These are phyloP conservation scores for Entonaema liquescens DNA, from an alignment of 495 filamentous ascomycete genomes.

Conservation along the genomic window DNA sequence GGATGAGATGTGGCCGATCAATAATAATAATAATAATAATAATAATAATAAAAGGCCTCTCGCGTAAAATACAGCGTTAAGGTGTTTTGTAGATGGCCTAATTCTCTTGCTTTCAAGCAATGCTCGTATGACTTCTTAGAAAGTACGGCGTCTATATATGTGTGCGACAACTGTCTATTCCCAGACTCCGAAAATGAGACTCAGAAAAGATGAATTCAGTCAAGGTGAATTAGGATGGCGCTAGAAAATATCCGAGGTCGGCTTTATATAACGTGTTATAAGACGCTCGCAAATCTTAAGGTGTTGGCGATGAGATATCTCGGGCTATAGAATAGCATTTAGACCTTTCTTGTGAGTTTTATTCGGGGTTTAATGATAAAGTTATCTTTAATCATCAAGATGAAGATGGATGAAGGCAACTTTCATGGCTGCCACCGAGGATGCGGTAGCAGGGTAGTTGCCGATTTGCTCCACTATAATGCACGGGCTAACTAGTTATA, in stretches of 20 bases:
- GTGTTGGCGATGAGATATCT: not conserved
- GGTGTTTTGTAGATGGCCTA: too few species aligned
- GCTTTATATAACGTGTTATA: conserved; percentile 4
- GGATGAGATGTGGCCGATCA: conserved; percentile 3
- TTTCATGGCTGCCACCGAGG: conserved; percentile 14
- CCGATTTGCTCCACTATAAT: conserved; percentile 19
- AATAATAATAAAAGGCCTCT: too few species aligned
- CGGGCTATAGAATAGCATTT: not conserved
- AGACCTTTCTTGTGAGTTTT: not conserved
- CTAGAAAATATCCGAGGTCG: conserved; percentile 4
- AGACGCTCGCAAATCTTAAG: not conserved
- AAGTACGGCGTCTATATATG: not conserved
- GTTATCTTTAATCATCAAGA: conserved; percentile 9
- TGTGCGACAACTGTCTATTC: not conserved
- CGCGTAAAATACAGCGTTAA: too few species aligned
- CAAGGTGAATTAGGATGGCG: not conserved
- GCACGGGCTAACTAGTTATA: conserved; percentile 18
- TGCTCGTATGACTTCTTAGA: not conserved
- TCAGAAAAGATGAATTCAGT: not conserved
- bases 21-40: too few species aligned
- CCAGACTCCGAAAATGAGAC: not conserved
- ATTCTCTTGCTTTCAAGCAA: not conserved
- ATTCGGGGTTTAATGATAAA: not conserved
- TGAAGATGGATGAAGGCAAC: conserved; percentile 27
- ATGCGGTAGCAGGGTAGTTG: conserved; percentile 19